Base-by-base conservation (phyloP, 2,329 filamentous ascomycete genomes). In the Colletotrichum eremochloae region DNA sequence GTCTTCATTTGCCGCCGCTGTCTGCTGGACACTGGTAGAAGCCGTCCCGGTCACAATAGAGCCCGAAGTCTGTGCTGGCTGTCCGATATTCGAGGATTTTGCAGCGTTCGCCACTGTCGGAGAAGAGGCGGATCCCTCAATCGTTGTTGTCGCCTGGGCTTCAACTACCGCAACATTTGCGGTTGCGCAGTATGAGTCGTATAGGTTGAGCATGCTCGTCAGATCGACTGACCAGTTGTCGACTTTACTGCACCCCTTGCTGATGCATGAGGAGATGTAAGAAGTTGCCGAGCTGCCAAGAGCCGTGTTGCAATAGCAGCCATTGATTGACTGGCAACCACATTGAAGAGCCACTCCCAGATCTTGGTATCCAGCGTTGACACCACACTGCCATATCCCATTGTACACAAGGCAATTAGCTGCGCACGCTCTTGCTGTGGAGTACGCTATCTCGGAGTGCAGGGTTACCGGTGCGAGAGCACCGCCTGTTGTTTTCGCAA, bases 221-320 rank as follows among this genome's bases (percentile, higher is more conserved):
- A 77, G 68, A 40, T 79, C 74, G 0, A 67, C 36, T 18, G 68
- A 74, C 74, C 76, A 76, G 55, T 69, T 66, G 44, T 75, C 77
- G 31, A 74, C 71, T 29, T 68, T 57, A 29, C 61, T 73, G 71
- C 78, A 78, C 52, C 75, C 68, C 11, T 60, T 66, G 61, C 75
- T 75, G 53, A 79, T 73, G 68, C 77, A 78, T 9, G 61, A 64
- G 5, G 68, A 74, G 50, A 79, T 69, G 63, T 78, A 77, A 12
- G 74, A 67, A 2, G 76, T 76, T 5, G 77, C 78, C 53, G 75
- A 78, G 61, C 67, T 70, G 5, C 67, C 75, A 48, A 75, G 74
- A 42, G 64, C 72, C 12, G 75, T 71, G 63, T 74, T 75, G 68
- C 77, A 78, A 68, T 75, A 75, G 68, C 78, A 78, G 42, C 67